These are phyloP conservation scores for Chaetomium olivaceum DNA, from an alignment of 2,329 filamentous ascomycete genomes.

Conservation along the genomic window DNA sequence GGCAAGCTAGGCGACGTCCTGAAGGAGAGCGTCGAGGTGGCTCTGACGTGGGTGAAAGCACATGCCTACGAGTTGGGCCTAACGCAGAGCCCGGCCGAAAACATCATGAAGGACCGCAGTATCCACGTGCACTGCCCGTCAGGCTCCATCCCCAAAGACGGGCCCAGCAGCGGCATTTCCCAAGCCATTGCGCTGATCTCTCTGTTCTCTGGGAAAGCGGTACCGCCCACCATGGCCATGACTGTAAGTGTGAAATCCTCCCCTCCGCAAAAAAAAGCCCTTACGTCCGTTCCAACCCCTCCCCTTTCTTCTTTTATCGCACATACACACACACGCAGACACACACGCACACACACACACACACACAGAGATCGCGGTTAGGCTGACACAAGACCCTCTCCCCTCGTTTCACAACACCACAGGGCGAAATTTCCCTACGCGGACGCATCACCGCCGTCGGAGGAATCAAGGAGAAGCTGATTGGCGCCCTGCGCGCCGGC, in stretches of 20 bases:
- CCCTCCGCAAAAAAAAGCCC: slow-evolving; percentile 15
- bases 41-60: slow-evolving; percentile 93
- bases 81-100: slow-evolving; percentile 74
- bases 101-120: slow-evolving; percentile 93
- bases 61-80: slow-evolving; percentile 90
- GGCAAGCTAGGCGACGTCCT: slow-evolving; percentile 95
- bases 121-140: slow-evolving; percentile 96
- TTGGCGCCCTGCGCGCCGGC: slow-evolving; percentile 87
- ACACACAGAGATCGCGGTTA: slow-evolving; percentile 6
- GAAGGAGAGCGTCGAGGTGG: slow-evolving; percentile 96
- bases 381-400: slow-evolving; percentile 30
- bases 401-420: slow-evolving; percentile 35
- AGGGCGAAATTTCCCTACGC: slow-evolving; percentile 74
- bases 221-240: slow-evolving; percentile 94
- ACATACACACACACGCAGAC: neutral
- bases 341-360: neutral
- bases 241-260: slow-evolving; percentile 57
- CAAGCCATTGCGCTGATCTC: slow-evolving; percentile 93
- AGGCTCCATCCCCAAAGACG: slow-evolving; percentile 93
- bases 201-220: slow-evolving; percentile 79
- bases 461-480: slow-evolving; percentile 98
- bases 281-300: slow-evolving; percentile 23
- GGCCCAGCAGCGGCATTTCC: slow-evolving; percentile 81
- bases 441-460: slow-evolving; percentile 92
- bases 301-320: neutral